Base-by-base conservation (phyloP, 805 yeast species). In the Candida morakotiae region DNA sequence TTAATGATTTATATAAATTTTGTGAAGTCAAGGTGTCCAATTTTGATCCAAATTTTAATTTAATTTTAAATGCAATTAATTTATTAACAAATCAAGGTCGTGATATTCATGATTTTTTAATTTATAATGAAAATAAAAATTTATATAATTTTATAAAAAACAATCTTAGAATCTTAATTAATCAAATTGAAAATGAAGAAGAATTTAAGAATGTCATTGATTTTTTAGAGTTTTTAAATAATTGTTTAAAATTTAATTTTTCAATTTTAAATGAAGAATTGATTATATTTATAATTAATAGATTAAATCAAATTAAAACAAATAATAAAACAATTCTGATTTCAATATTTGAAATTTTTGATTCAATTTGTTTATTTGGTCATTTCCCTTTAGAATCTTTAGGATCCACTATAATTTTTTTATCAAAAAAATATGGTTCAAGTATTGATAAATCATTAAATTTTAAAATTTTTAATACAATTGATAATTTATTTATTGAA, bases 1-100 rank as follows among this genome's bases (percentile, higher is more conserved):
- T 80, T 55, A 65, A 73, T 38, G 83, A 81, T 34, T 73, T 85
- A 1, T 55, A 75, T 23, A 46, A 51, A 3, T 69, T 56, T 41
- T 71, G 81, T 41, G 45, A 69, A 11, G 16, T 11, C n/a, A 26
- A 14, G 19, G 29, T 9, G 7, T n/a, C 14, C 4, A 18, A 15
- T 3, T 10, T 31, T n/a, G 77, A 77, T 38, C 70, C 71, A 2
- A 81, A 79, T 43, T 69, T 76, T 43, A 75, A 69, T 31, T 47
- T 70, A 14, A 75, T 78, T 34, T 51, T 82, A 20, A 44, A 49
- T 7, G 77, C 78, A 4, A 48, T 83, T 25, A 55, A 56, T 25
- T 49, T 56, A 1, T 60, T 79, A 33, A 76, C 86, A 5, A 63
- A 67, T 26, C 62, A 71, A 41, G 85, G 85, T 3, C 59, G 67